phyloP scores from a whole-genome alignment of 768 basidiomycete species.

The Serendipita sp. region DNA sequence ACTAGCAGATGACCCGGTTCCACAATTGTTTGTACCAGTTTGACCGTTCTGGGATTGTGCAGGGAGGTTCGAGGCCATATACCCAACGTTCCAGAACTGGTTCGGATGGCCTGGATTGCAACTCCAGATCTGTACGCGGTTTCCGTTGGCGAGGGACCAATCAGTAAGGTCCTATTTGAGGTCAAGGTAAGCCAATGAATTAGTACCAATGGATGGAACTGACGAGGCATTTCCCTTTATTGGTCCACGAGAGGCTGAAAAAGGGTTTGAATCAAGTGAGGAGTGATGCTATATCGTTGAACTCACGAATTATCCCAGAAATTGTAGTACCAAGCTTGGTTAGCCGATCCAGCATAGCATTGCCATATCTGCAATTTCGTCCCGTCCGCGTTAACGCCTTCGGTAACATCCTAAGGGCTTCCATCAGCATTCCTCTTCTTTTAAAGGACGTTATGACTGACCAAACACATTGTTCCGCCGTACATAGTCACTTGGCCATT shows the following conservation, averaged over 20 bases:
- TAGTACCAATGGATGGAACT: background rate
- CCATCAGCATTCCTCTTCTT: background rate
- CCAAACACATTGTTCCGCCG: constrained; percentile 31
- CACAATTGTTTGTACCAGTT: constrained; percentile 49
- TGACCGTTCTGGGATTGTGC: constrained; percentile 37
- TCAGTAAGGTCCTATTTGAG: constrained; percentile 23
- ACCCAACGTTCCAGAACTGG: constrained; percentile 35
- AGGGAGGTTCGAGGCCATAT: constrained; percentile 23
- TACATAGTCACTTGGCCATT: constrained; percentile 28
- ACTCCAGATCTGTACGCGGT: constrained; percentile 19
- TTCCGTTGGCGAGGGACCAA: constrained; percentile 27
- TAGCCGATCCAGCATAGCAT: background rate
- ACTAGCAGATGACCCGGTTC: constrained; percentile 33
- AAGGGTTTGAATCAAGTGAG: background rate
- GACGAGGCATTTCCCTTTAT: background rate
- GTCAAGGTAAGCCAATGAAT: background rate
- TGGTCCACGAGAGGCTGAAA: background rate
- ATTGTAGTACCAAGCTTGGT: background rate
- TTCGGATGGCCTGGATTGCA: constrained; percentile 29
- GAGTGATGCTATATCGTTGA: background rate
- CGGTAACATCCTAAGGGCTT: constrained; percentile 21
- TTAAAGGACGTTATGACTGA: constrained; percentile 19
- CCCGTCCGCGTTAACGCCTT: constrained; percentile 28
- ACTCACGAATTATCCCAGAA: background rate
- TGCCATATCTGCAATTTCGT: constrained; percentile 34